Conservation (phyloP, 371 early-diverging fungal species). For the Saksenaea vasiformis region DNA sequence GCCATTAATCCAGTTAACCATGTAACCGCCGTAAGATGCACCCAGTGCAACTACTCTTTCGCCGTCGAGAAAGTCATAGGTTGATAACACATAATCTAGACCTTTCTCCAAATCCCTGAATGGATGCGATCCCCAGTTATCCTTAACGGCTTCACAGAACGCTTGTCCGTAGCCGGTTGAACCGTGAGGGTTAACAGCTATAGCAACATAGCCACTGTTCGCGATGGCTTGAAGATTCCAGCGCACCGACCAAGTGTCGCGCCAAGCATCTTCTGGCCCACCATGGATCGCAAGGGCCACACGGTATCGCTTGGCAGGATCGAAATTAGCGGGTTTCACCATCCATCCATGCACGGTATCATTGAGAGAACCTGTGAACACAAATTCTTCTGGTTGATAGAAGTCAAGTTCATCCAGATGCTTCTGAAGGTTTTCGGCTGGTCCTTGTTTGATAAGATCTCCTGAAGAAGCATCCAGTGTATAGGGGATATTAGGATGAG, state of each 20-base stretch:
- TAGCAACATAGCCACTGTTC: conserved; percentile 72
- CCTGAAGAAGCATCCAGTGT: conserved; percentile 30
- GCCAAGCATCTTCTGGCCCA: conserved; percentile 81
- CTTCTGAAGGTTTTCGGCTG: conserved; percentile 30
- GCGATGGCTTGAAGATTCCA: conserved; percentile 79
- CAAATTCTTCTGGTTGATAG: conserved; percentile 60
- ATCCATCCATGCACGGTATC: conserved; percentile 73
- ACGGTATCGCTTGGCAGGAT: conserved; percentile 66
- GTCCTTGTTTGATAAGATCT: conserved; percentile 10
- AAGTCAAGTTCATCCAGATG: conserved; percentile 34
- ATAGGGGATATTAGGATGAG: conserved; percentile 50
- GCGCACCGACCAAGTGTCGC: conserved; percentile 67
- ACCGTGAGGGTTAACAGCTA: conserved; percentile 80
- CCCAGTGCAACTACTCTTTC: conserved; percentile 71
- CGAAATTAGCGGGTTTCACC: conserved; percentile 68
- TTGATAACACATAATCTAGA: conserved; percentile 64
- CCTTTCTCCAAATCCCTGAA: conserved; percentile 77
- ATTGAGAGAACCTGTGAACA: conserved; percentile 67
- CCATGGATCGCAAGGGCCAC: conserved; percentile 86
- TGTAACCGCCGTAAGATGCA: conserved; percentile 84
- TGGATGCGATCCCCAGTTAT: conserved; percentile 82
- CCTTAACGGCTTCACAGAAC: conserved; percentile 72
- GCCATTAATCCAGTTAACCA: conserved; percentile 77
- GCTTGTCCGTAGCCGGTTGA: conserved; percentile 84
- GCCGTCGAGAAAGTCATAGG: conserved; percentile 63